phyloP scores from a whole-genome alignment of 2,329 filamentous ascomycete species.

The Chrysoporthe deuterocubensis region DNA sequence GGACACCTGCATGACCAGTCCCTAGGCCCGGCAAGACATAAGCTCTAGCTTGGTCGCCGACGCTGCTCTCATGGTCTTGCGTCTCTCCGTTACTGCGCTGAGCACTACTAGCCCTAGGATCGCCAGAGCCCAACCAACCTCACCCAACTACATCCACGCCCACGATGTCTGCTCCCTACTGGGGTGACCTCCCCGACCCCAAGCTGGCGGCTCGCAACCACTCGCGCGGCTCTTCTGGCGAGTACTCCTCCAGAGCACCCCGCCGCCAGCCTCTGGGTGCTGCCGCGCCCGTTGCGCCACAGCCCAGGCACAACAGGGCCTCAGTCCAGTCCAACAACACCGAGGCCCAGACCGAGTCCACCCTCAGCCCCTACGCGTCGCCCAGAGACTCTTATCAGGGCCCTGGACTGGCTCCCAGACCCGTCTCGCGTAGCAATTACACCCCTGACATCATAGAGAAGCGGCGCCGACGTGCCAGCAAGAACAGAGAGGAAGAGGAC shows the following conservation, averaged over 20 bases:
- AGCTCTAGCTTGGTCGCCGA: constrained; percentile 17
- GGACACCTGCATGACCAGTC: constrained; percentile 26
- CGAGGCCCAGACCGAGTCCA: constrained; percentile 61
- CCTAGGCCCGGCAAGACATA: constrained; percentile 24
- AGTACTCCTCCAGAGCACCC: constrained; percentile 38
- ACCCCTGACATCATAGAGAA: constrained; percentile 49
- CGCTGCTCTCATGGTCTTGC: constrained; percentile 22
- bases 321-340: constrained; percentile 61
- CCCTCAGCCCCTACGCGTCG: constrained; percentile 61
- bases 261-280: constrained; percentile 41
- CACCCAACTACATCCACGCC: constrained; percentile 27
- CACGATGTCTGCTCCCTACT: constrained; percentile 58
- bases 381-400: constrained; percentile 55
- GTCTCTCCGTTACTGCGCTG: constrained; percentile 32
- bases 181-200: constrained; percentile 60
- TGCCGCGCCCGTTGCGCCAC: constrained; percentile 39
- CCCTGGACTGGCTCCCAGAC: constrained; percentile 61
- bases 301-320: constrained; percentile 52
- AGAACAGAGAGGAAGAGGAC: constrained; percentile 46
- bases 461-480: constrained; percentile 47
- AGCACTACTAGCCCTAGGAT: constrained; percentile 33
- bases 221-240: constrained; percentile 45
- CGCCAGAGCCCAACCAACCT: constrained; percentile 29
- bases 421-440: constrained; percentile 53
- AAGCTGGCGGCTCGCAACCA: constrained; percentile 43